Percentiles rank a stretch among this genome's conserved stretches.
These are phyloP conservation scores for Lactarius hengduanensis DNA, from an alignment of 768 basidiomycete genomes.

Conservation along the genomic window DNA sequence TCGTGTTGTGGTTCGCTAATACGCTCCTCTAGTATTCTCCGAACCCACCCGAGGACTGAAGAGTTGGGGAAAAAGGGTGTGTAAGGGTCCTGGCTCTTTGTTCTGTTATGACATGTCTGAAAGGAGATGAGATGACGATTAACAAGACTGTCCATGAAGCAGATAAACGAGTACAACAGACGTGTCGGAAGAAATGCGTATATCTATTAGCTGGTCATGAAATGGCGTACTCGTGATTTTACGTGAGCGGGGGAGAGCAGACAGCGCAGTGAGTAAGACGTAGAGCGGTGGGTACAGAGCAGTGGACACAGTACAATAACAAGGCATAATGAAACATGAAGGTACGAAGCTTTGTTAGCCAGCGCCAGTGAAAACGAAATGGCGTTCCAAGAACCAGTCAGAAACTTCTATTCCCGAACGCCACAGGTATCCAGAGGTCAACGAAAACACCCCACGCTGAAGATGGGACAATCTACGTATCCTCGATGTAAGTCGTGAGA, in stretches of 20 bases:
- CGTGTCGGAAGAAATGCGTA: neutral
- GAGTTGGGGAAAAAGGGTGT: neutral
- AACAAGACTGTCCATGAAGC: neutral
- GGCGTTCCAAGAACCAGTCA: neutral
- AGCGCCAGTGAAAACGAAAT: neutral
- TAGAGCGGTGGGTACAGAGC: neutral
- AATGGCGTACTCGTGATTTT: neutral
- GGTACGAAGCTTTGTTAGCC: neutral
- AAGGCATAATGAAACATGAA: neutral
- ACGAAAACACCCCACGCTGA: neutral
- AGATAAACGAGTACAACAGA: neutral
- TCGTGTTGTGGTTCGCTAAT: neutral
- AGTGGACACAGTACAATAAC: conserved; percentile 1
- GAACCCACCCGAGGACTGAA: neutral
- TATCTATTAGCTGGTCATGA: neutral
- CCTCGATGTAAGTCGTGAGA: neutral
- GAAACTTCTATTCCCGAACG: neutral
- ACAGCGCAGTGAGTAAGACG: conserved; percentile 4
- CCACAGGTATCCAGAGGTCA: neutral
- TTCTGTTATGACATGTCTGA: conserved; percentile 2
- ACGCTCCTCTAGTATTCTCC: neutral
- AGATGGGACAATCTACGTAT: neutral
- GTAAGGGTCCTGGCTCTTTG: neutral
- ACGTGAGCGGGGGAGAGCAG: neutral
- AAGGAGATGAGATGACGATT: too few species aligned